A percentile compares a stretch with the other conserved stretches of the same genome.
phyloP scores from a whole-genome alignment of 108 stramenopile species.

The Conticribra weissflogii region DNA sequence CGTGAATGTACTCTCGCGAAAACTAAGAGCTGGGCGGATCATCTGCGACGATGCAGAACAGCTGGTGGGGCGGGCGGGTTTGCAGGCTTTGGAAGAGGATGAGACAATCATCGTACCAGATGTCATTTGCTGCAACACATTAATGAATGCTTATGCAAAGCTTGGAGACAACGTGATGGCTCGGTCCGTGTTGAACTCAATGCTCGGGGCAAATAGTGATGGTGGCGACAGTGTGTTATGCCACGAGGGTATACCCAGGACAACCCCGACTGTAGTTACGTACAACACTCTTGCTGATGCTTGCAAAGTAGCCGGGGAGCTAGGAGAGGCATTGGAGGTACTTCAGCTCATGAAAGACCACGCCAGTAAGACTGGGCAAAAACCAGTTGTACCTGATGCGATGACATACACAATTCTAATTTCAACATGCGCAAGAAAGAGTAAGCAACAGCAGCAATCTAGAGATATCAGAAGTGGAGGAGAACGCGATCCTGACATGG shows the following conservation, averaged over 20 bases:
- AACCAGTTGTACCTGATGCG: constrained; percentile 59
- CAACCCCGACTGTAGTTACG: constrained; percentile 74
- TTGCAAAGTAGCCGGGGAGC: constrained; percentile 74
- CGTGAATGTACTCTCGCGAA: constrained; percentile 24
- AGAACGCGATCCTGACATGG: constrained; percentile 72
- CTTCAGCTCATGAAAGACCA: constrained; percentile 44
- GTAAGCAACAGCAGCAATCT: constrained; percentile 30
- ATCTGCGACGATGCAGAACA: constrained; percentile 8
- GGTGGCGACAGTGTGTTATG: constrained; percentile 1
- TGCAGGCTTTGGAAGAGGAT: constrained; percentile 34
- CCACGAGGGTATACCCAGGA: constrained; percentile 54
- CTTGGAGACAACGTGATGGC: constrained; percentile 63
- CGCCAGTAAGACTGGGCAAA: constrained; percentile 45
- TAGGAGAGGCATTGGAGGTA: constrained; percentile 68
- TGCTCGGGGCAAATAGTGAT: constrained; percentile 32
- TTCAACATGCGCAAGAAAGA: constrained; percentile 77
- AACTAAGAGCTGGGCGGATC: constrained; percentile 26
- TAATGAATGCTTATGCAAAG: constrained; percentile 89
- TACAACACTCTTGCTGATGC: constrained; percentile 88
- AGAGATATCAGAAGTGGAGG: constrained; percentile 48
- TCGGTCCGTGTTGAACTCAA: constrained; percentile 66
- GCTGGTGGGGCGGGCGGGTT: constrained; percentile 10
- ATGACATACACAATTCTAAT: constrained; percentile 84
- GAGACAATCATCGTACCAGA: constrained; percentile 61
- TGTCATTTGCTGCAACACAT: constrained; percentile 84